phyloP scores from a whole-genome alignment of 2,329 filamentous ascomycete species.

The Thermothelomyces thermophilus region DNA sequence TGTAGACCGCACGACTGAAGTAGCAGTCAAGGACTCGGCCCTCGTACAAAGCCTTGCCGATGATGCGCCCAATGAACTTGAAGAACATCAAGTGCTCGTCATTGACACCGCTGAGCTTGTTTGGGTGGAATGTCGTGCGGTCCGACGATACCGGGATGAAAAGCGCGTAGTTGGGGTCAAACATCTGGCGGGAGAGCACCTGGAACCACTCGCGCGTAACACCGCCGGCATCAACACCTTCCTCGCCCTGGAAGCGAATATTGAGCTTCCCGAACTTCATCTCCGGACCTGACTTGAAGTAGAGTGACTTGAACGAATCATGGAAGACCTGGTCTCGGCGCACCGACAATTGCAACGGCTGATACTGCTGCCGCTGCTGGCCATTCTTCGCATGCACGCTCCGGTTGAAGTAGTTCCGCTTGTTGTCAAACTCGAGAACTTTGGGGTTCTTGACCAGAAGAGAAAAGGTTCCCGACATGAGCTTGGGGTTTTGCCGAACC shows the following conservation, averaged over 20 bases:
- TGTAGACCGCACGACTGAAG: slow-evolving; percentile 98
- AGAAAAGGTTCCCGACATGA: slow-evolving; percentile 98
- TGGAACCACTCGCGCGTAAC: slow-evolving; percentile 99
- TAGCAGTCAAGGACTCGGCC: slow-evolving; percentile 94
- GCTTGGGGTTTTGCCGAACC: slow-evolving; percentile 90
- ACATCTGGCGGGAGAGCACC: slow-evolving; percentile 95
- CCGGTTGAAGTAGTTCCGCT: slow-evolving; percentile 96
- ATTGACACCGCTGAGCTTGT: slow-evolving; percentile 88
- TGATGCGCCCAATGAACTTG: slow-evolving; percentile 98
- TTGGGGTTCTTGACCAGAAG: slow-evolving; percentile 97
- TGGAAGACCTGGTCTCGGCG: slow-evolving; percentile 95
- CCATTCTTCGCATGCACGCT: slow-evolving; percentile 71
- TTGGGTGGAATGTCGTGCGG: slow-evolving; percentile 97
- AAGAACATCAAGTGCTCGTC: slow-evolving; percentile 96
- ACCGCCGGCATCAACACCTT: slow-evolving; percentile 94
- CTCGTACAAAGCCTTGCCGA: slow-evolving; percentile 96
- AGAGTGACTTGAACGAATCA: slow-evolving; percentile 96
- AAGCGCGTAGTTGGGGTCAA: slow-evolving; percentile 93
- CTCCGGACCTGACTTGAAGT: slow-evolving; percentile 93
- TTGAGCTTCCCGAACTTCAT: slow-evolving; percentile 99
- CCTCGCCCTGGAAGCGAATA: slow-evolving; percentile 94
- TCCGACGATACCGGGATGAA: slow-evolving; percentile 97
- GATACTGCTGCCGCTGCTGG: slow-evolving; percentile 58
- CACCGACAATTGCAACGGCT: slow-evolving; percentile 75
- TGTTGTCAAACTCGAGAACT: slow-evolving; percentile 98